Evolutionary conservation across 371 early-diverging fungal species (phyloP), one percentile per base, ranked within the genome.

Genomic region (Mortierella polycephala): DNA sequence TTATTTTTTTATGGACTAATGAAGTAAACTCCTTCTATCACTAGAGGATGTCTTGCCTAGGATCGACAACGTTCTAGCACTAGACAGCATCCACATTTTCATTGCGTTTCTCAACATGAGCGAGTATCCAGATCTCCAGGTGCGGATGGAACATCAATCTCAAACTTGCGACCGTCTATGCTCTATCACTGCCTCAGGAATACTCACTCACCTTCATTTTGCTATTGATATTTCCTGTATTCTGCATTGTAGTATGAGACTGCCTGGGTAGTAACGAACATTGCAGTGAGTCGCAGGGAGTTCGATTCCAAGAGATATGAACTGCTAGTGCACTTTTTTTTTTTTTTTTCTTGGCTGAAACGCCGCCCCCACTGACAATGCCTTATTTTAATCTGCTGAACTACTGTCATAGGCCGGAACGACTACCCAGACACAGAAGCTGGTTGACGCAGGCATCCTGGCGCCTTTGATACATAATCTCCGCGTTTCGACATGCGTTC

Each of bases 191-290:
- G 51, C 42, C 7, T 30, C 41, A 16, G 57, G 57, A 57, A 57
- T 57, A 42, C 57, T 39, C 42, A 41, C 57, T 47, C 56, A 41
- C 53, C 30, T 39, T 63, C 16, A 30, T 6, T n/a, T 18, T 41
- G 14, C 21, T 52, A 40, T 18, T 4, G 8, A 41, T 42, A 16
- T 49, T 10, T 40, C 51, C 20, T 14, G 20, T 65, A 8, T 44
- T 16, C 54, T 52, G 41, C n/a, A 1, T 42, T 56, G 51, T 81
- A 88, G 88, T 89, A 87, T 72, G 89, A 89, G 67, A 83, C 83
- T 30, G 85, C 88, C 3, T 89, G 89, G 89, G 87, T 89, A 47
- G 73, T 87, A 16, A 89, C 89, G 21, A 89, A 89, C 60, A 86
- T 89, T 56, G 89, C 88, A 46, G 89, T 85, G 83, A 80, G 84